Conservation (phyloP, 805 yeast genomes). For the Torulaspora gathmanii region DNA sequence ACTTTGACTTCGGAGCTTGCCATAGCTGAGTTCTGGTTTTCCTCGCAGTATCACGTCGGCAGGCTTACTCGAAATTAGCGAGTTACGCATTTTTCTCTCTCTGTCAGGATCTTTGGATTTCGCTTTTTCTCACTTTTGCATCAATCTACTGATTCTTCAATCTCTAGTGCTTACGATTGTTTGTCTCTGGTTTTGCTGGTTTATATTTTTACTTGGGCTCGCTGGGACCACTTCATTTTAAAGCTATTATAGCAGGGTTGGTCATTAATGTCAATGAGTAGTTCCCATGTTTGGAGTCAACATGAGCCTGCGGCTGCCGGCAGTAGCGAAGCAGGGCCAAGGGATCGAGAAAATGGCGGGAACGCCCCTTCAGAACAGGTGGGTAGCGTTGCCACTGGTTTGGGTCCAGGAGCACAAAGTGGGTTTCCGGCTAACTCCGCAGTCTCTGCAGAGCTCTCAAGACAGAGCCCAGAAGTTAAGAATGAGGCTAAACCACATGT, state of each 20-base stretch:
- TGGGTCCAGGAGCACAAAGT: not conserved
- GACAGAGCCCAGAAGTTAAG: slow-evolving; percentile 12
- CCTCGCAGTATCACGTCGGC: not conserved
- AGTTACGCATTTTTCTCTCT: not conserved
- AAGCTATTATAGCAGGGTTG: not conserved
- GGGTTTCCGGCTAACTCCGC: not conserved
- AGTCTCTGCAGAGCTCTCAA: slow-evolving; percentile 1
- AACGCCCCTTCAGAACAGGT: slow-evolving; percentile 1
- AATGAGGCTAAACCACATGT: slow-evolving; percentile 12
- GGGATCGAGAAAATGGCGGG: slow-evolving; percentile 2
- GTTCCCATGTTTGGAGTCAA: slow-evolving; percentile 19
- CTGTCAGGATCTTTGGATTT: not conserved
- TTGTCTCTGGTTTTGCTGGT: not conserved
- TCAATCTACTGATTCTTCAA: not conserved
- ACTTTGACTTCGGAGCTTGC: not conserved
- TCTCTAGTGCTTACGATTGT: not conserved
- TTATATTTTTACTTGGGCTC: not conserved
- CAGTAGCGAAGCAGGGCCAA: slow-evolving; percentile 2
- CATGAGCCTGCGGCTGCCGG: slow-evolving; percentile 5
- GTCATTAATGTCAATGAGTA: slow-evolving; percentile 1
- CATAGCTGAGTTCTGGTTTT: not conserved
- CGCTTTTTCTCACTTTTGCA: not conserved
- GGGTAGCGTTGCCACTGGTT: slow-evolving; percentile 1
- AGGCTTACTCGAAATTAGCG: not conserved
- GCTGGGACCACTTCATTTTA: not conserved